Percentiles rank a stretch among this genome's conserved stretches.
Conservation (phyloP, 768 basidiomycete species). For the Gloeopeniophorella convolvens region DNA sequence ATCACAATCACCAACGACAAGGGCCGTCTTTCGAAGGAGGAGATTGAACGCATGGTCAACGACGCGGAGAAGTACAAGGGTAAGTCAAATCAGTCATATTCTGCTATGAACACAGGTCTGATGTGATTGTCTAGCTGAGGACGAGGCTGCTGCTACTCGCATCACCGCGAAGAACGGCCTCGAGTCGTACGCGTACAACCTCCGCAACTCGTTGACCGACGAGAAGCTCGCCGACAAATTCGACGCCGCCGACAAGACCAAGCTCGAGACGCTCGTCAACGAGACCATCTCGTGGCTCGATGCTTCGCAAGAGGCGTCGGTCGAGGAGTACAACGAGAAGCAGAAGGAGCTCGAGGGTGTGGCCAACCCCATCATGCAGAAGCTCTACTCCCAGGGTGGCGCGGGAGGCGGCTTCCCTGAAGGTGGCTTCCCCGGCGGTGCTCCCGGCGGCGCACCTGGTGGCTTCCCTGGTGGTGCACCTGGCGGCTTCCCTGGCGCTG, state of each 20-base stretch:
- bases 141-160: conserved; percentile 78
- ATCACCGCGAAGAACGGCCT: conserved; percentile 86
- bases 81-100: conserved; percentile 28
- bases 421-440: conserved; percentile 28
- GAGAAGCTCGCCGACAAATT: conserved; percentile 87
- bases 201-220: conserved; percentile 82
- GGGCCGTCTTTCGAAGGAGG: conserved; percentile 94
- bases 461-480: conserved; percentile 49
- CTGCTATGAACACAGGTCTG: conserved; percentile 4
- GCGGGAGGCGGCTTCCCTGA: conserved; percentile 43
- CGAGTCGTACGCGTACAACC: conserved; percentile 93
- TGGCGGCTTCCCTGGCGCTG: conserved; percentile 47
- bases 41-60: conserved; percentile 94
- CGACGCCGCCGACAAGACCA: conserved; percentile 77
- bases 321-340: conserved; percentile 88
- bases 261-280: conserved; percentile 74
- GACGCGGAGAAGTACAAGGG: conserved; percentile 93
- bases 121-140: conserved; percentile 51
- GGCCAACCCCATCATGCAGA: conserved; percentile 71
- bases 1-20: conserved; percentile 97
- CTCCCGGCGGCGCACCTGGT: conserved; percentile 39
- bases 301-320: conserved; percentile 79
- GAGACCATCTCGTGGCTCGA: conserved; percentile 87
- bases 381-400: conserved; percentile 57
- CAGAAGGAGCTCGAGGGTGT: conserved; percentile 89